Evolutionary conservation across 192 early-diverging fungal genomes (phyloP).

Genomic region (Rhizophagus prolifer): DNA sequence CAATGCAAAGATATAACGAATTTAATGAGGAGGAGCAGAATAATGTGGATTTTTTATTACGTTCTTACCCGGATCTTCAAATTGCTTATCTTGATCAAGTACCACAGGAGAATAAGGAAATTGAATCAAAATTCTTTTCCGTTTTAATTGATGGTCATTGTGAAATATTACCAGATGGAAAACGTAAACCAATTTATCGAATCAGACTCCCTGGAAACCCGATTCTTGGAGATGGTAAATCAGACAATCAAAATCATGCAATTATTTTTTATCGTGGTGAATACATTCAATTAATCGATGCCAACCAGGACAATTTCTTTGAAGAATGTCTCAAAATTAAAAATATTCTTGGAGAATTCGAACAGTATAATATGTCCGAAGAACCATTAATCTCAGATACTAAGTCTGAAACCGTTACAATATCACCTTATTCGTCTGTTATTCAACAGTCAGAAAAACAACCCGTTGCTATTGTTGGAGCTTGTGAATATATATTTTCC

Average conservation of each 20-base stretch:
- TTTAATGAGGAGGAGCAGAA: conserved; percentile 77
- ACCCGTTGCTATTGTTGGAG: conserved; percentile 86
- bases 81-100: conserved; percentile 80
- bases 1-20: conserved; percentile 82
- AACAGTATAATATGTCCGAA: conserved; percentile 61
- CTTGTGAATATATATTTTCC: conserved; percentile 84
- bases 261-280: conserved; percentile 85
- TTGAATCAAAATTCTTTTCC: conserved; percentile 55
- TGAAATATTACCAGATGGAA: conserved; percentile 64
- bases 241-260: conserved; percentile 87
- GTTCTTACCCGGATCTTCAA: conserved; percentile 75
- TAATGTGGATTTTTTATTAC: conserved; percentile 72
- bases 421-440: conserved; percentile 70
- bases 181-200: conserved; percentile 73
- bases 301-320: conserved; percentile 92
- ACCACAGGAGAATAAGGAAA: conserved; percentile 60
- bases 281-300: conserved; percentile 83
- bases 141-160: conserved; percentile 80
- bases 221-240: conserved; percentile 90
- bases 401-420: not conserved
- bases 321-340: conserved; percentile 88
- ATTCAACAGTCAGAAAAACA: conserved; percentile 45
- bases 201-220: conserved; percentile 81
- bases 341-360: conserved; percentile 85
- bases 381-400: too few species aligned